A percentile compares a stretch with the other conserved stretches of the same genome.
These are phyloP conservation scores for Nicotiana noctiflora DNA, from an alignment of 257 asterid genomes.

Conservation along the genomic window DNA sequence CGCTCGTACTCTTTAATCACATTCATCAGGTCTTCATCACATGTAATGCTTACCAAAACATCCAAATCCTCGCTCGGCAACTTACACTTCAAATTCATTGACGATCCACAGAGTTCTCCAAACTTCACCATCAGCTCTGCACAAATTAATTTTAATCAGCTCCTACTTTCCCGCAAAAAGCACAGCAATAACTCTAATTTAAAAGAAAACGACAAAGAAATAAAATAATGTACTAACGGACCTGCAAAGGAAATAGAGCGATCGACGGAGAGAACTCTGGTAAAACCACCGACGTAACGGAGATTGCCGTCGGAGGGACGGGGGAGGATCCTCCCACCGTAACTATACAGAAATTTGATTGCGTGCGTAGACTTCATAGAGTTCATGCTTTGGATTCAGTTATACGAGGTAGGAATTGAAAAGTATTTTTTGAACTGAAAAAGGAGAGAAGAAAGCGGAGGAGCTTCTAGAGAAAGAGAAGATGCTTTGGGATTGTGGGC, in stretches of 20 bases:
- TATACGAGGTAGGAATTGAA: background rate
- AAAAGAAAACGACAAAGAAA: background rate
- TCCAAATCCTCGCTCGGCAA: constrained; percentile 79
- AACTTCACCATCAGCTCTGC: constrained; percentile 72
- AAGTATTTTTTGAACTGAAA: background rate
- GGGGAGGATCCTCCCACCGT: constrained; percentile 62
- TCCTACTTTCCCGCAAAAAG: background rate
- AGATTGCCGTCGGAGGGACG: constrained; percentile 68
- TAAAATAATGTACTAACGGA: background rate
- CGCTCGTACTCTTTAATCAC: constrained; percentile 67
- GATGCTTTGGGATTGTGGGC: constrained; percentile 4
- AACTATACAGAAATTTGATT: constrained; percentile 77
- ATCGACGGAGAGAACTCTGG: constrained; percentile 72
- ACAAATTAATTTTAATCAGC: background rate
- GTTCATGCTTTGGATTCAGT: constrained; percentile 25
- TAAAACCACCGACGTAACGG: constrained; percentile 73
- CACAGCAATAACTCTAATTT: background rate
- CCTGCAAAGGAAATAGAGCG: constrained; percentile 28
- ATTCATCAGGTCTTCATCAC: constrained; percentile 63
- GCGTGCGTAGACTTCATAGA: constrained; percentile 13
- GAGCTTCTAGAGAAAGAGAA: constrained; percentile 10
- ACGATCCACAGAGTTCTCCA: constrained; percentile 63
- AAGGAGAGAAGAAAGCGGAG: background rate
- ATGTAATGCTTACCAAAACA: constrained; percentile 52
- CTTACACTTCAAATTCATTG: constrained; percentile 67